Percentiles rank a stretch among this genome's conserved stretches.
These are phyloP conservation scores for Ganoderma resinaceum DNA, from an alignment of 1,284 basidiomycete species.

Conservation along the genomic window DNA sequence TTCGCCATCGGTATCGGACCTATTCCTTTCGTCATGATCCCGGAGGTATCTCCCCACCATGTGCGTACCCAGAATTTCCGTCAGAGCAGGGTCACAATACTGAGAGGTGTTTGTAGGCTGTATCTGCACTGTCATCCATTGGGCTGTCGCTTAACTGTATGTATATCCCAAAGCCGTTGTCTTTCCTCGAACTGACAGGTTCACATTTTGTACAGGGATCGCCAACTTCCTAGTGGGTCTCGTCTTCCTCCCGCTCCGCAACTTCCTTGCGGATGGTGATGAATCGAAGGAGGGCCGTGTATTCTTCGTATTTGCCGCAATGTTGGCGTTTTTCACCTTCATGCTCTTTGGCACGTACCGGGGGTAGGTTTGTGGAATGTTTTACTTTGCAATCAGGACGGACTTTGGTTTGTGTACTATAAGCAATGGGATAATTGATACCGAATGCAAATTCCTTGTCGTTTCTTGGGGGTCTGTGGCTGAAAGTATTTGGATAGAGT, in stretches of 20 bases:
- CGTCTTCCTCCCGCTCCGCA: conserved; percentile 83
- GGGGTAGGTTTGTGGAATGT: conserved; percentile 21
- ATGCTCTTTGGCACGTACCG: conserved; percentile 39
- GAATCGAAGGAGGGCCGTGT: conserved; percentile 77
- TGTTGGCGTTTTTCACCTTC: conserved; percentile 39
- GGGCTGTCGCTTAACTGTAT: conserved; percentile 85
- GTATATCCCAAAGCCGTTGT: conserved; percentile 33
- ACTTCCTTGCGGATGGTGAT: conserved; percentile 71
- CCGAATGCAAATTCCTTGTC: neutral
- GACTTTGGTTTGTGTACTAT: neutral
- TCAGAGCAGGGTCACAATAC: neutral
- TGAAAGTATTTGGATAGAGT: too few species aligned
- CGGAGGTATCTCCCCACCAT: conserved; percentile 87
- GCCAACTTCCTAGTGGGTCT: conserved; percentile 86
- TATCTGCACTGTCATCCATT: conserved; percentile 85
- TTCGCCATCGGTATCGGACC: conserved; percentile 94
- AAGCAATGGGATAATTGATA: neutral
- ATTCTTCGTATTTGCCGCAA: conserved; percentile 77
- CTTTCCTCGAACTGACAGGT: neutral
- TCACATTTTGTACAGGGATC: conserved; percentile 60
- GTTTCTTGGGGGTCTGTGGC: neutral
- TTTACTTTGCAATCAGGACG: neutral
- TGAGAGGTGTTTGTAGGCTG: conserved; percentile 58
- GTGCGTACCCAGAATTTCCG: conserved; percentile 48
- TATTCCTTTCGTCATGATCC: conserved; percentile 90